These are phyloP conservation scores for Glarea lozoyensis DNA, from an alignment of 495 filamentous ascomycete species.

Conservation along the genomic window DNA sequence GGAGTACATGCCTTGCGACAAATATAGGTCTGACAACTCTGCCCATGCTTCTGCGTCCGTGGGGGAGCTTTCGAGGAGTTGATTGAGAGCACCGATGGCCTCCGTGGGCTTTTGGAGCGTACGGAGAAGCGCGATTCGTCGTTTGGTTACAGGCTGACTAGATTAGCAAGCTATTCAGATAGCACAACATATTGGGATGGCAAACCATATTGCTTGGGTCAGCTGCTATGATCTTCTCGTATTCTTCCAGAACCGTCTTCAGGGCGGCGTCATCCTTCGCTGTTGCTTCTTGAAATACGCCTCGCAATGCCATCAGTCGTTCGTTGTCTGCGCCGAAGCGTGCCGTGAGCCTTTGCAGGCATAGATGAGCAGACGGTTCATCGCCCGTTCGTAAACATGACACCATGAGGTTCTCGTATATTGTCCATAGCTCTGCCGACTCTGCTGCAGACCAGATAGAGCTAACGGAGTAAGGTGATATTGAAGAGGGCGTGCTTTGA, in stretches of 20 bases:
- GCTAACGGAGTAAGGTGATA: conserved; percentile 39
- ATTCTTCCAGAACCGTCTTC: conserved; percentile 60
- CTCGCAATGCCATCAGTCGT: conserved; percentile 69
- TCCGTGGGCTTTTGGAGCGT: conserved; percentile 60
- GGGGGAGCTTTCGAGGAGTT: conserved; percentile 71
- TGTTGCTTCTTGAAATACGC: conserved; percentile 77
- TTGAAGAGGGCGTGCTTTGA: conserved; percentile 33
- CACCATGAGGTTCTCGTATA: conserved; percentile 77
- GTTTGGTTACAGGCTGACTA: conserved; percentile 71
- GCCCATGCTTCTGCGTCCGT: conserved; percentile 94
- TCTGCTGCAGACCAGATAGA: conserved; percentile 52
- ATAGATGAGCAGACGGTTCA: conserved; percentile 62
- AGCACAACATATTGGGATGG: neutral
- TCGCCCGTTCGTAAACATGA: conserved; percentile 82
- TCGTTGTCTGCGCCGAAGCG: conserved; percentile 82
- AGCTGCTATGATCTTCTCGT: conserved; percentile 62
- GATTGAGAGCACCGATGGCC: conserved; percentile 62
- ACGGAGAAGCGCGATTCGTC: conserved; percentile 69
- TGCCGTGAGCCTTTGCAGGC: conserved; percentile 60
- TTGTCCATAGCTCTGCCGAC: conserved; percentile 66
- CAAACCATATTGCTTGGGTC: conserved; percentile 73
- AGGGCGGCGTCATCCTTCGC: conserved; percentile 55
- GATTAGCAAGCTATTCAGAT: conserved; percentile 7
- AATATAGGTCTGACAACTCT: conserved; percentile 81
- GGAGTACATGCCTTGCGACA: conserved; percentile 60